These are phyloP conservation scores for Edaphochlamys debaryana DNA, from an alignment of 139 green algal species.

Conservation along the genomic window DNA sequence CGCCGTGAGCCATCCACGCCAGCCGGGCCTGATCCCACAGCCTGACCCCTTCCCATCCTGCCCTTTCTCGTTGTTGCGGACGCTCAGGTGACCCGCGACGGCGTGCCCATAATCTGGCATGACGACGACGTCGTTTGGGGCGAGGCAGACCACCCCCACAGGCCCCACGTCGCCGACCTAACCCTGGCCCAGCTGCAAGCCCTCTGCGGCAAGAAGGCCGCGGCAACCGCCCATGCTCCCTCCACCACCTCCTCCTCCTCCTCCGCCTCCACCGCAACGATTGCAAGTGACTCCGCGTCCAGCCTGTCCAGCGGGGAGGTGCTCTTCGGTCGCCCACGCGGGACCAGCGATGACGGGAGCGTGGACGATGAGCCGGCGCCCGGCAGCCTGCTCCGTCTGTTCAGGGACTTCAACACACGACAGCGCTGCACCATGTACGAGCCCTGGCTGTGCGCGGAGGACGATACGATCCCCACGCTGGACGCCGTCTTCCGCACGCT, in stretches of 20 bases:
- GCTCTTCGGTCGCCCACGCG: no score
- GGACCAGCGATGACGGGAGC: background rate
- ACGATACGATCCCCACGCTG: constrained; percentile 83
- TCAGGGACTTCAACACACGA: constrained; percentile 36
- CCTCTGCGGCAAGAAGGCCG: constrained; percentile 44
- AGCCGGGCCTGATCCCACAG: background rate
- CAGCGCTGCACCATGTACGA: background rate
- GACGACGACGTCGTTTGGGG: constrained; percentile 79
- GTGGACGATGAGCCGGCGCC: background rate
- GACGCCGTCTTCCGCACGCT: constrained; percentile 71
- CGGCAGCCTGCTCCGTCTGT: constrained; percentile 25
- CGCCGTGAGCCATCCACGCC: background rate
- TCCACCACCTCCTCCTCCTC: background rate
- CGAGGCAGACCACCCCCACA: constrained; percentile 37
- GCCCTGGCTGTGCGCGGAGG: constrained; percentile 62
- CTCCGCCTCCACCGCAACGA: no score
- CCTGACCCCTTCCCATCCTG: background rate
- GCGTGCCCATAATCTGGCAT: constrained; percentile 85
- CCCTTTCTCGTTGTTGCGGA: no score
- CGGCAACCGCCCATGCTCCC: no score
- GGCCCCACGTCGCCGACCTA: constrained; percentile 66
- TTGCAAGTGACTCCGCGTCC: background rate
- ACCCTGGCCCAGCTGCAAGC: constrained; percentile 72
- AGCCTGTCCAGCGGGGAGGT: no score
- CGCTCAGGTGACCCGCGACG: constrained; percentile 74